A percentile compares a stretch with the other conserved stretches of the same genome.
Evolutionary conservation across 164 flowering plant genomes (phyloP).

Genomic region (Magnolia kwangsiensis): DNA sequence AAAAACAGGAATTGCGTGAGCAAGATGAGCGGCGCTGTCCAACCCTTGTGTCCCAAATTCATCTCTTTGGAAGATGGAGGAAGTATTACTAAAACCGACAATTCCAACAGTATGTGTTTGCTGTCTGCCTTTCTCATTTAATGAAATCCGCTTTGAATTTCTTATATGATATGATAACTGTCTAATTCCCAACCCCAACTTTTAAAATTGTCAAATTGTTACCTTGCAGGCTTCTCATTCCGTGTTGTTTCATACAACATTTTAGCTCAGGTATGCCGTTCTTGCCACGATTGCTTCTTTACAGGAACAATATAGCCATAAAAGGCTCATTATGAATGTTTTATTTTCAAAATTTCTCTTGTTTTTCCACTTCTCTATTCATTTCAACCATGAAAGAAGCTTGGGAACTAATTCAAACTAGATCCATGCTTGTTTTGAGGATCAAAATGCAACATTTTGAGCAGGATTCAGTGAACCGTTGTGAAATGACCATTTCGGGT

Average conservation of each 20-base stretch:
- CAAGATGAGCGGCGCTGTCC: neutral
- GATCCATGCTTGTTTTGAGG: too few species aligned
- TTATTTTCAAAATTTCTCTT: too few species aligned
- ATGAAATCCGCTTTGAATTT: neutral
- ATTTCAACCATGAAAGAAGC: too few species aligned
- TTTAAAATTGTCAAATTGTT: too few species aligned
- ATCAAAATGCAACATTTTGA: too few species aligned
- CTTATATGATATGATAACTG: neutral
- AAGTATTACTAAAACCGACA: neutral
- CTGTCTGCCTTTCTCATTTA: neutral
- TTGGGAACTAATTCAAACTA: too few species aligned
- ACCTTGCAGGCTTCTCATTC: slow-evolving; percentile 53
- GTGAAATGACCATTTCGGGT: too few species aligned
- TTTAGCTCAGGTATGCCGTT: slow-evolving; percentile 73
- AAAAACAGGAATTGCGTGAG: neutral
- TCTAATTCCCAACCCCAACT: slow-evolving; percentile 8
- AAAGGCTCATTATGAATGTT: too few species aligned
- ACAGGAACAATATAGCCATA: too few species aligned
- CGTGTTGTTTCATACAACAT: slow-evolving; percentile 84
- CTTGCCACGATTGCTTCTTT: neutral
- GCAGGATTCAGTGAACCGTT: too few species aligned
- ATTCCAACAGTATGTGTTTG: neutral
- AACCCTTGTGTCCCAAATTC: slow-evolving; percentile 2
- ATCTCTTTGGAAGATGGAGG: slow-evolving; percentile 1
- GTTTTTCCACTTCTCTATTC: too few species aligned